These are phyloP conservation scores for Chrysoporthe cubensis DNA, from an alignment of 2,329 filamentous ascomycete genomes.

Conservation along the genomic window DNA sequence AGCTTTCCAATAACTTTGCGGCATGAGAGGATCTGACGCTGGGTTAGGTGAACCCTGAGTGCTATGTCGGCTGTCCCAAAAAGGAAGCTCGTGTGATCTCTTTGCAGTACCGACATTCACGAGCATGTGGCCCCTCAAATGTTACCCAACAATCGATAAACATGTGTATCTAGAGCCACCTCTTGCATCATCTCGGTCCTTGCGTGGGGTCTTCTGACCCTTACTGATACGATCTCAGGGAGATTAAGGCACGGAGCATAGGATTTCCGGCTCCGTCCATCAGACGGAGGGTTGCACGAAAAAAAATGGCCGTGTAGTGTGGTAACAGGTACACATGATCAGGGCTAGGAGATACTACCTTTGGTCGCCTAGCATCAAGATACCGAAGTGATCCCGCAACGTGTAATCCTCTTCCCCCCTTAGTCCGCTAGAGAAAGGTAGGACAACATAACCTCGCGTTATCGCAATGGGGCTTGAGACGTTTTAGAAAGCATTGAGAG, in stretches of 20 bases:
- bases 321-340: neutral
- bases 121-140: neutral
- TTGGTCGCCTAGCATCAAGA: neutral
- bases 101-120: neutral
- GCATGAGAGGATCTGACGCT: neutral
- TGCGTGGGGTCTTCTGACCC: neutral
- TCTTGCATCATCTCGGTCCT: neutral
- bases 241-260: neutral
- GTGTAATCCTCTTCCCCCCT: neutral
- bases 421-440: neutral
- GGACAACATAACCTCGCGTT: neutral
- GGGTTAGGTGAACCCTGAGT: neutral
- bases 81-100: conserved; percentile 17
- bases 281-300: neutral
- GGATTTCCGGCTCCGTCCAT: neutral
- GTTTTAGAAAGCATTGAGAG: neutral
- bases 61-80: neutral
- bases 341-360: neutral
- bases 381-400: neutral
- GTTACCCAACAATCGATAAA: neutral
- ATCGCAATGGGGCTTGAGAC: neutral
- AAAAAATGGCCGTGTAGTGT: neutral
- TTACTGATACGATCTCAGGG: neutral
- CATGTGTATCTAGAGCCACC: neutral
- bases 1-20: neutral